These are phyloP conservation scores for Suhomyces maxii DNA, from an alignment of 1,139 yeast genomes.

Conservation along the genomic window DNA sequence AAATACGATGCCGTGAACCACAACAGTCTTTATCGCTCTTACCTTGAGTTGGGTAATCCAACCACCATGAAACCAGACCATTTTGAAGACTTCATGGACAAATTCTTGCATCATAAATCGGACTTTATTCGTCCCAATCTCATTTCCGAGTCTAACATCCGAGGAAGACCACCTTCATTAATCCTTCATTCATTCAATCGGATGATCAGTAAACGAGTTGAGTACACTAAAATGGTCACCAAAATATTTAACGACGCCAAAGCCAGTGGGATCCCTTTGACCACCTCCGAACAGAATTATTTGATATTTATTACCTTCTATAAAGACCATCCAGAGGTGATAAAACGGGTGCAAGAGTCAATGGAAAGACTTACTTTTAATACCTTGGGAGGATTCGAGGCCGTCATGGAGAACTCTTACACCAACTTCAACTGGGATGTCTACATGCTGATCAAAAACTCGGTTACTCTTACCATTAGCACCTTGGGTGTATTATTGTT, in stretches of 20 bases:
- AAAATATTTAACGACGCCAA: constrained; percentile 30
- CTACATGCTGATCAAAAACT: constrained; percentile 17
- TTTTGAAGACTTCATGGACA: constrained; percentile 37
- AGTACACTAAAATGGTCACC: constrained; percentile 23
- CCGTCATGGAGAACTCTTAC: constrained; percentile 1
- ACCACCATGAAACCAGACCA: constrained; percentile 28
- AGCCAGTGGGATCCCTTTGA: constrained; percentile 27
- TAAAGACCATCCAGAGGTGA: constrained; percentile 28
- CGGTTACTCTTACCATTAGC: constrained; percentile 9
- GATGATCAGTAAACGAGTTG: constrained; percentile 20
- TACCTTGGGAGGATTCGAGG: neutral
- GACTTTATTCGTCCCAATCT: constrained; percentile 24
- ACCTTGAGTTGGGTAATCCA: constrained; percentile 20
- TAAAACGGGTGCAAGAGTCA: constrained; percentile 12
- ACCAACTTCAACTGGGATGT: constrained; percentile 22
- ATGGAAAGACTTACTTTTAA: neutral
- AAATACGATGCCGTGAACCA: constrained; percentile 27
- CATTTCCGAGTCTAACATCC: constrained; percentile 16
- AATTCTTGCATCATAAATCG: constrained; percentile 23
- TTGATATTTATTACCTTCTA: constrained; percentile 32
- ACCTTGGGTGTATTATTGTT: constrained; percentile 26
- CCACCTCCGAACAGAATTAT: constrained; percentile 30
- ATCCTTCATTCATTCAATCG: constrained; percentile 15
- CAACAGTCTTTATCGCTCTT: constrained; percentile 30
- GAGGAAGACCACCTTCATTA: constrained; percentile 2